Evolutionary conservation across 164 flowering plant genomes (phyloP).

Genomic region (Liriodendron chinense): DNA sequence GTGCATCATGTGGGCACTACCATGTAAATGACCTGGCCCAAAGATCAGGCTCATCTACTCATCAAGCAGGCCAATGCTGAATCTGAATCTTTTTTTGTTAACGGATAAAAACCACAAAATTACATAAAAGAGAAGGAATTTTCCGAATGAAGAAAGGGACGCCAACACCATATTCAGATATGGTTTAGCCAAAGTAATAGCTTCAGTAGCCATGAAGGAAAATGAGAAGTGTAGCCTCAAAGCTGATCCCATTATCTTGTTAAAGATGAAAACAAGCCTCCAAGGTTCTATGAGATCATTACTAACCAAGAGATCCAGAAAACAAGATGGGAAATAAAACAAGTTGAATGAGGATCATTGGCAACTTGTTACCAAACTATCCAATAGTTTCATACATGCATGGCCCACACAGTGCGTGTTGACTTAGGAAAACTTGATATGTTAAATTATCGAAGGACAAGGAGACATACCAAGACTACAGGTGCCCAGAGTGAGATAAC

Average conservation of each 20-base stretch:
- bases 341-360: neutral
- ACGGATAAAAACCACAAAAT: neutral
- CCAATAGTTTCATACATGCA: too few species aligned
- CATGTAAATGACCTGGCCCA: too few species aligned
- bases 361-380: neutral
- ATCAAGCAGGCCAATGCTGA: too few species aligned
- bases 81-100: too few species aligned
- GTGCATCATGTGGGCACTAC: neutral
- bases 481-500: slow-evolving; percentile 87
- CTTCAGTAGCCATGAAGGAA: neutral
- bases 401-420: too few species aligned
- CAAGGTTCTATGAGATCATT: neutral
- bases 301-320: neutral
- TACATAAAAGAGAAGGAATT: neutral
- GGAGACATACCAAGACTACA: slow-evolving; percentile 57
- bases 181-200: neutral
- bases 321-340: neutral
- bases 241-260: neutral
- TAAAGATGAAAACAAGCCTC: neutral
- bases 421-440: neutral
- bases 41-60: too few species aligned
- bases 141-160: neutral
- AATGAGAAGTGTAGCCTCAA: neutral
- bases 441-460: neutral
- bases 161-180: too few species aligned